Conservation (phyloP, 1,284 basidiomycete genomes). For the Hemileia vastatrix region DNA sequence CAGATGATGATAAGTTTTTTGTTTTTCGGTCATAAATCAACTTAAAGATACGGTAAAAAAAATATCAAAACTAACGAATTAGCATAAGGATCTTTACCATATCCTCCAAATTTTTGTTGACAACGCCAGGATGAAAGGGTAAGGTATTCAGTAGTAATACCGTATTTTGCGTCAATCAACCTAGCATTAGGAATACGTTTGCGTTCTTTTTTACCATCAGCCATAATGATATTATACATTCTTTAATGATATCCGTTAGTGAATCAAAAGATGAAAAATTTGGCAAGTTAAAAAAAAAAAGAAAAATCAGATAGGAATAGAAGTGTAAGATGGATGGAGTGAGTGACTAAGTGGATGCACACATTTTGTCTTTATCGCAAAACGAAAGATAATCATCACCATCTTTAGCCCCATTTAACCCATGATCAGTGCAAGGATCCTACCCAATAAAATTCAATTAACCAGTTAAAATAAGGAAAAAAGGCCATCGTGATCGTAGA, state of each 20-base stretch:
- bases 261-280: not conserved
- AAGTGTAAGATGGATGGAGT: not conserved
- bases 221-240: slow-evolving; percentile 17
- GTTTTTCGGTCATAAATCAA: too few species aligned
- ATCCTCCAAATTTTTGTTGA: slow-evolving; percentile 11
- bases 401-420: slow-evolving; percentile 9
- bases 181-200: slow-evolving; percentile 4
- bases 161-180: slow-evolving; percentile 9
- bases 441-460: not conserved
- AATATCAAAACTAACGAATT: slow-evolving; percentile 3
- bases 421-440: slow-evolving; percentile 11
- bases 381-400: slow-evolving; percentile 9
- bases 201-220: slow-evolving; percentile 4
- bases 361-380: slow-evolving; percentile 15
- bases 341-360: not conserved
- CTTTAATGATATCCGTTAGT: not conserved
- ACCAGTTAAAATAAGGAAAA: not conserved
- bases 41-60: too few species aligned
- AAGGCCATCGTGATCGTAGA: not conserved
- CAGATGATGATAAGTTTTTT: too few species aligned
- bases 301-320: not conserved
- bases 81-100: slow-evolving; percentile 16
- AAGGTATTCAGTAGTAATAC: slow-evolving; percentile 17
- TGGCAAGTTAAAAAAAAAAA: not conserved
- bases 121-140: slow-evolving; percentile 12